Evolutionary conservation across 2,329 filamentous ascomycete species (phyloP).

Genomic region (Elsinoe ampelina): DNA sequence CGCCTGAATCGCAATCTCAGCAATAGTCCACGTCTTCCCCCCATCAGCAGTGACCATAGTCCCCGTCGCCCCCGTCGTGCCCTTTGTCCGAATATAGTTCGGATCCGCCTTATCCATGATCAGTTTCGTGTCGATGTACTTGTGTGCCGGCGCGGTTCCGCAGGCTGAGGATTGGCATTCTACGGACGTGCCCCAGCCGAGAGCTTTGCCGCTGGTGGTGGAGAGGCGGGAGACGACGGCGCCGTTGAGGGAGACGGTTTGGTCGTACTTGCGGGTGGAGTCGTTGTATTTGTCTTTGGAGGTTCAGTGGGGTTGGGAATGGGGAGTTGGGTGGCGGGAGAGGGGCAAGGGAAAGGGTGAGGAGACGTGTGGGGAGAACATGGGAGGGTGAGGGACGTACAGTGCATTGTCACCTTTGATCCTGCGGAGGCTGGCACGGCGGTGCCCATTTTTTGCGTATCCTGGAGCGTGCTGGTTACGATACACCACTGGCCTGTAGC

Average conservation of each 20-base stretch:
- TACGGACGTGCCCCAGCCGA: slow-evolving; percentile 38
- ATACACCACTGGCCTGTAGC: slow-evolving; percentile 13
- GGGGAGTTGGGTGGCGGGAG: neutral
- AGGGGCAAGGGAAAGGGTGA: neutral
- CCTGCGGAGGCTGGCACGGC: neutral
- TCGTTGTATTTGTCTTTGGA: slow-evolving; percentile 32
- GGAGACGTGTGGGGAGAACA: neutral
- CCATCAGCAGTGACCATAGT: slow-evolving; percentile 15
- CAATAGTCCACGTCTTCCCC: slow-evolving; percentile 16
- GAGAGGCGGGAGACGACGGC: slow-evolving; percentile 35
- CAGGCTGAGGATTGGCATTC: slow-evolving; percentile 34
- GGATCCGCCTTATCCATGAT: slow-evolving; percentile 28
- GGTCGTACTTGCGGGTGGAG: slow-evolving; percentile 33
- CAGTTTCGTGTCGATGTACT: slow-evolving; percentile 34
- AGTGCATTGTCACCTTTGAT: neutral
- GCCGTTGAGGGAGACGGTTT: slow-evolving; percentile 32
- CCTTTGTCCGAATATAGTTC: slow-evolving; percentile 34
- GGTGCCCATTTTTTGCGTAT: neutral
- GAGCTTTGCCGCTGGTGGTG: slow-evolving; percentile 35
- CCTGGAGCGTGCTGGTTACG: slow-evolving; percentile 13
- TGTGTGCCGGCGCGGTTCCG: slow-evolving; percentile 34
- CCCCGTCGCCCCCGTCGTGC: slow-evolving; percentile 32
- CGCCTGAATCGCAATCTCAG: slow-evolving; percentile 14
- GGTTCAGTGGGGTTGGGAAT: neutral
- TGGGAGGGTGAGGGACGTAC: neutral